A percentile compares a stretch with the other conserved stretches of the same genome.
Conservation (phyloP, 257 asterid genomes). For the Ligustrum vulgare region DNA sequence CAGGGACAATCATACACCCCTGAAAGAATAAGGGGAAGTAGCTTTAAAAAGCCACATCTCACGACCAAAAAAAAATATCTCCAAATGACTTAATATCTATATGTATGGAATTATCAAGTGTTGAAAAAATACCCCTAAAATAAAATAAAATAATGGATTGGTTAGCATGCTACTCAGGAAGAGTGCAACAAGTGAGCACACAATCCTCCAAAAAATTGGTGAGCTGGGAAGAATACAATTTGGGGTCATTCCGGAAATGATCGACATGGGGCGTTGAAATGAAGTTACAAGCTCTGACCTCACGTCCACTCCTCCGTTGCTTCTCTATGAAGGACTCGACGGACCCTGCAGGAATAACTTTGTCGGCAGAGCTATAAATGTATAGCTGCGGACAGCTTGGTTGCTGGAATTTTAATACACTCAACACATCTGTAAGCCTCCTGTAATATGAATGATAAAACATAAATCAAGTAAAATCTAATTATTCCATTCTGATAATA, state of each 20-base stretch:
- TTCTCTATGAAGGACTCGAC: slow-evolving; percentile 87
- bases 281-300: slow-evolving; percentile 86
- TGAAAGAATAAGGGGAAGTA: not conserved
- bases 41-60: not conserved
- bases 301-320: slow-evolving; percentile 64
- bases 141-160: slow-evolving; percentile 22
- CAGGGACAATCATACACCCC: not conserved
- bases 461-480: not conserved
- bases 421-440: slow-evolving; percentile 76
- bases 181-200: slow-evolving; percentile 51
- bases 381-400: slow-evolving; percentile 90
- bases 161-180: slow-evolving; percentile 42
- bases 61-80: not conserved
- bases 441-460: slow-evolving; percentile 31
- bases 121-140: not conserved
- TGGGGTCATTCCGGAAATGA: slow-evolving; percentile 79
- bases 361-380: slow-evolving; percentile 94
- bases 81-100: not conserved
- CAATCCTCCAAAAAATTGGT: slow-evolving; percentile 75
- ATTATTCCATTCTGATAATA: not conserved
- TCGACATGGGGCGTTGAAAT: slow-evolving; percentile 87
- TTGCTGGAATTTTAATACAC: slow-evolving; percentile 63
- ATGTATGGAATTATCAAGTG: not conserved
- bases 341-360: slow-evolving; percentile 72
- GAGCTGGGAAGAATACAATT: slow-evolving; percentile 81